Evolutionary conservation across 257 asterid species (phyloP), one percentile per base, ranked within the genome.

Genomic region (Cruciata laevipes): DNA sequence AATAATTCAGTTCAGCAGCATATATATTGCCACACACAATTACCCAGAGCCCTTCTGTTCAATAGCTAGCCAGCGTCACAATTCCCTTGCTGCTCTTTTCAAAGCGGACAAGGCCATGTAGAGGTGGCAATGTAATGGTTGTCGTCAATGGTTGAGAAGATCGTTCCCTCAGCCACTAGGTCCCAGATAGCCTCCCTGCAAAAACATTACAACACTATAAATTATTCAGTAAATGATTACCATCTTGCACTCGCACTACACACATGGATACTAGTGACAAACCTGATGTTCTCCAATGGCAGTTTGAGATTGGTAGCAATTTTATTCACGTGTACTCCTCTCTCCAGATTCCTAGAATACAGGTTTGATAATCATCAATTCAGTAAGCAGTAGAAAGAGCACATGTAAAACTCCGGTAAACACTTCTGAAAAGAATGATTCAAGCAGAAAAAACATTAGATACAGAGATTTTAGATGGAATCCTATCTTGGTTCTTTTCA

Each of bases 61-160:
- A n/a, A n/a, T n/a, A n/a, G n/a, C n/a, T n/a, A n/a, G n/a, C n/a
- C n/a, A n/a, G n/a, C n/a, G n/a, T n/a, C n/a, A n/a, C n/a, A n/a
- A n/a, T n/a, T n/a, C n/a, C n/a, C n/a, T n/a, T n/a, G n/a, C n/a
- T n/a, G n/a, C n/a, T n/a, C n/a, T n/a, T n/a, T n/a, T n/a, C n/a
- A n/a, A n/a, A n/a, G n/a, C n/a, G n/a, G n/a, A n/a, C n/a, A n/a
- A n/a, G n/a, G n/a, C n/a, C n/a, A n/a, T n/a, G n/a, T n/a, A n/a
- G n/a, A n/a, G n/a, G n/a, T n/a, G n/a, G n/a, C n/a, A n/a, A n/a
- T 92, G 85, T 71, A 92, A 82, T 85, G 96, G 60, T 76, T 78
- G 53, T 93, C 98, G 70, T 93, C 97, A 18, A 93, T 83, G 30
- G 96, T 85, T 18, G 95, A 83, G 72, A 87, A 93, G 60, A 86